These are phyloP conservation scores for Mucor piriformis DNA, from an alignment of 371 early-diverging fungal genomes.

Conservation along the genomic window DNA sequence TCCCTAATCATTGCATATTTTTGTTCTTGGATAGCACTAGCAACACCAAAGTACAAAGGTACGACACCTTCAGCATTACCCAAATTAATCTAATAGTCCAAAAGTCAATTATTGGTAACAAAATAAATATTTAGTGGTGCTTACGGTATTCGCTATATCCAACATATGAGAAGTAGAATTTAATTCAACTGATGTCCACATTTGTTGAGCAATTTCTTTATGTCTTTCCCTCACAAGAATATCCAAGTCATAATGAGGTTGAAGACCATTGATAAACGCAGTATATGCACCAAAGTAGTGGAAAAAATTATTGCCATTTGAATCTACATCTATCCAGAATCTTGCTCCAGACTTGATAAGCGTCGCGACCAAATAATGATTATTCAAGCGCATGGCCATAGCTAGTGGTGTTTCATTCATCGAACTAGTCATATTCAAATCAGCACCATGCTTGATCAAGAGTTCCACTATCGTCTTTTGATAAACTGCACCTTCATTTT, in stretches of 20 bases:
- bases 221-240: constrained; percentile 3
- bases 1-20: constrained; percentile 13
- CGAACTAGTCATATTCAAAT: constrained; percentile 31
- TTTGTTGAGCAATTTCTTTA: not conserved
- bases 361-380: constrained; percentile 29
- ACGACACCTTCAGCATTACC: constrained; percentile 33
- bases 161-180: not conserved
- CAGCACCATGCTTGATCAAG: constrained; percentile 33
- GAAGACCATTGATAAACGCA: constrained; percentile 10
- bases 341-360: constrained; percentile 40
- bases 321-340: constrained; percentile 27
- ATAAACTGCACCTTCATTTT: constrained; percentile 34
- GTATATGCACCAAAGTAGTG: constrained; percentile 34
- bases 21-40: constrained; percentile 22
- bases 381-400: constrained; percentile 34
- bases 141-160: not conserved
- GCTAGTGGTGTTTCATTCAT: constrained; percentile 50
- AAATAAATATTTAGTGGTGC: not conserved
- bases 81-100: constrained; percentile 28
- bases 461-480: constrained; percentile 31
- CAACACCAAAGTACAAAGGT: constrained; percentile 26
- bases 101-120: not conserved
- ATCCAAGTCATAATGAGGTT: constrained; percentile 10
- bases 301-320: constrained; percentile 40
- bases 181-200: constrained; percentile 7